Percentiles rank a stretch among this genome's conserved stretches.
phyloP scores from a whole-genome alignment of 2,329 filamentous ascomycete species.

The Fusarium bulbicola region DNA sequence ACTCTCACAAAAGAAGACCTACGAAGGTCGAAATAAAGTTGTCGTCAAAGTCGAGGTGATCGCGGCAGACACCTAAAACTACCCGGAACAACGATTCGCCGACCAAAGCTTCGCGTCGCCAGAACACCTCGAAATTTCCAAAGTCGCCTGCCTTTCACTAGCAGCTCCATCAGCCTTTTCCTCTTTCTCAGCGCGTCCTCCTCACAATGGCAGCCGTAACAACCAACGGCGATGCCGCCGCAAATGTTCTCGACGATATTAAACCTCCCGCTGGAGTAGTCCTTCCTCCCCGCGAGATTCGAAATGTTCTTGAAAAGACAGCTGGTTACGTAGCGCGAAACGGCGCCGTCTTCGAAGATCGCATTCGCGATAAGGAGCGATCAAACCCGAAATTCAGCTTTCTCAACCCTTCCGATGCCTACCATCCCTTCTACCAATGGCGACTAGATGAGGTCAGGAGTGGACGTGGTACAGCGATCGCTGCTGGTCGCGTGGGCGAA shows the following conservation, averaged over 20 bases:
- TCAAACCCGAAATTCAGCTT: constrained; percentile 93
- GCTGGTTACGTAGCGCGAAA: constrained; percentile 86
- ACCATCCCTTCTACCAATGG: constrained; percentile 91
- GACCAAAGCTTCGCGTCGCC: constrained; percentile 29
- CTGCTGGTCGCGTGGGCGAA: constrained; percentile 78
- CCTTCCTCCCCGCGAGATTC: constrained; percentile 88
- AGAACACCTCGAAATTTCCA: constrained; percentile 41
- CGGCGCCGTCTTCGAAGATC: constrained; percentile 77
- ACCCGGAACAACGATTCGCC: constrained; percentile 25
- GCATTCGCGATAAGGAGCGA: constrained; percentile 85
- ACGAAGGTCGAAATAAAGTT: background rate
- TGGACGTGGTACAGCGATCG: constrained; percentile 81
- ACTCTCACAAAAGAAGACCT: too few species aligned
- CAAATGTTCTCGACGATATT: constrained; percentile 66
- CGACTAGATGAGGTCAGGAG: constrained; percentile 85
- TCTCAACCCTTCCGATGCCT: constrained; percentile 80
- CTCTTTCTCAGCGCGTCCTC: constrained; percentile 5
- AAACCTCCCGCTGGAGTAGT: constrained; percentile 86
- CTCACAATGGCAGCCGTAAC: constrained; percentile 46
- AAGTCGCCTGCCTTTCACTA: constrained; percentile 1
- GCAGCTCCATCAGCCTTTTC: constrained; percentile 16
- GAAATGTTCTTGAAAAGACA: constrained; percentile 88
- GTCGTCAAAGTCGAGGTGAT: background rate
- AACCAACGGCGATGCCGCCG: constrained; percentile 63
- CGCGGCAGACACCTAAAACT: background rate